Evolutionary conservation across 306 rosid genomes (phyloP).

Genomic region (Pyrus bretschneideri): DNA sequence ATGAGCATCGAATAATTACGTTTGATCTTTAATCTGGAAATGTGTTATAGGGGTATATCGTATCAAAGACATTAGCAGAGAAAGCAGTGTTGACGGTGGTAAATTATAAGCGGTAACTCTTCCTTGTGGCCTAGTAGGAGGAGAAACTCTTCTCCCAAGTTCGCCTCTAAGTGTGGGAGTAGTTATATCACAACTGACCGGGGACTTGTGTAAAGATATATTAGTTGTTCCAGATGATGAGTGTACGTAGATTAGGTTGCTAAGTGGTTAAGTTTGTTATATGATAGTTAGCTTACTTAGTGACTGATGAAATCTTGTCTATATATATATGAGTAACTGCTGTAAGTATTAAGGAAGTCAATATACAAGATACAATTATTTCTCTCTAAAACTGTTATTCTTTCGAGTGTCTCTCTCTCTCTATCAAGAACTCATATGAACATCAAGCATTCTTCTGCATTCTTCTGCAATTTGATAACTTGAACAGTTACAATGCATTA

Average conservation of each 20-base stretch:
- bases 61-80: constrained; percentile 42
- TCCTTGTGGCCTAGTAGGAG: constrained; percentile 41
- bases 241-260: no score
- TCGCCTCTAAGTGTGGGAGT: neutral
- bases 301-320: no score
- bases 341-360: no score
- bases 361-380: no score
- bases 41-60: constrained; percentile 21
- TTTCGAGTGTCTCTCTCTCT: no score
- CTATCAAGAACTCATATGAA: no score
- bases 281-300: no score
- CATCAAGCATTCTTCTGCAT: no score
- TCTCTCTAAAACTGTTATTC: no score
- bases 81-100: constrained; percentile 13
- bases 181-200: constrained; percentile 18
- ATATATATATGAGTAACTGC: no score
- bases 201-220: neutral
- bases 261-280: no score
- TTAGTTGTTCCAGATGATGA: no score
- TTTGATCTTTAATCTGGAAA: neutral
- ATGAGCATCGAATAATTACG: neutral
- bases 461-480: neutral
- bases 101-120: constrained; percentile 43
- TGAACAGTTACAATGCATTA: neutral
- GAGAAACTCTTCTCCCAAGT: constrained; percentile 22